Percentiles rank a stretch among this genome's conserved stretches.
Evolutionary conservation across 164 flowering plant species (phyloP).

Genomic region (Tetracentron sinense): DNA sequence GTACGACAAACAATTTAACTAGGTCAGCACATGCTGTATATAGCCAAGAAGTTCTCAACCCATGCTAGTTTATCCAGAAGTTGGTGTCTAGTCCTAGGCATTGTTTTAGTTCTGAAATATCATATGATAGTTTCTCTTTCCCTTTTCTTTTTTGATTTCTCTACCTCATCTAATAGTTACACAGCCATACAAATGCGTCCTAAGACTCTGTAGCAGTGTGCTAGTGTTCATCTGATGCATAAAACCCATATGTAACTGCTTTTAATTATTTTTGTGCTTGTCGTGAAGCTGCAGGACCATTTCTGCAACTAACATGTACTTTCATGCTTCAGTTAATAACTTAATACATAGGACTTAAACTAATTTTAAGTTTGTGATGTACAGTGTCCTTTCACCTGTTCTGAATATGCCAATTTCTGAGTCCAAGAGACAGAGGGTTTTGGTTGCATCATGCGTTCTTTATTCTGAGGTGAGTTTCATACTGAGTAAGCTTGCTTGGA

Average conservation of each 20-base stretch:
- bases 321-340: slow-evolving; percentile 1
- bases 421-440: slow-evolving; percentile 93
- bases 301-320: not conserved
- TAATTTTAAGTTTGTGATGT: slow-evolving; percentile 21
- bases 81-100: not conserved
- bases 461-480: slow-evolving; percentile 83
- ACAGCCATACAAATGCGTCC: too few species aligned
- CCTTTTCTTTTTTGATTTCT: too few species aligned
- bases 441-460: slow-evolving; percentile 94
- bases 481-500: not conserved
- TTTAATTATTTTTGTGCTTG: not conserved
- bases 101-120: too few species aligned
- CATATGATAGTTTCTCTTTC: too few species aligned
- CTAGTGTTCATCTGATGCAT: not conserved
- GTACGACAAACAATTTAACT: too few species aligned
- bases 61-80: not conserved
- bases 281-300: not conserved
- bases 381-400: slow-evolving; percentile 95
- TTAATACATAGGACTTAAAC: slow-evolving; percentile 5
- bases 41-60: not conserved
- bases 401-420: slow-evolving; percentile 95
- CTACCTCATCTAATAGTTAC: too few species aligned
- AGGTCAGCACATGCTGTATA: too few species aligned
- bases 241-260: not conserved
- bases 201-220: too few species aligned